Evolutionary conservation across 2,329 filamentous ascomycete species (phyloP), one percentile per base, ranked within the genome.

Genomic region (Neonectria magnoliae): DNA sequence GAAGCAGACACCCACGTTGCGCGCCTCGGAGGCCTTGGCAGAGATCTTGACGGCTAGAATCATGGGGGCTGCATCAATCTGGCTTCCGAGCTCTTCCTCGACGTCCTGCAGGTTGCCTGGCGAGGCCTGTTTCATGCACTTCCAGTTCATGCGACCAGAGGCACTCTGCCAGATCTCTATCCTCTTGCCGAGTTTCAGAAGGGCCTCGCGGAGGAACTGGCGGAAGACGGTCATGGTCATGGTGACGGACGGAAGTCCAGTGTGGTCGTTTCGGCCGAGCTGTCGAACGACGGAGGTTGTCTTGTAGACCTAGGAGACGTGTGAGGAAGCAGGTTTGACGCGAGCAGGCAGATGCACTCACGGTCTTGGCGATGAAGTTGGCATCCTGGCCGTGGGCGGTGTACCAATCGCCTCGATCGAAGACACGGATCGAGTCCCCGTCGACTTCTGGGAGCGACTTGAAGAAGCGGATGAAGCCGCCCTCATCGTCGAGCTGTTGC

Each of bases 41-140:
- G 92, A 92, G 25, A 98, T 90, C 79, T 98, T 98, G 76, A 99
- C 93, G 0, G 96, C 93, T 42, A 99, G 85, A 51, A 99, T 98
- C 78, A 98, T 97, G 16, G 96, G 97, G 0, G 96, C 93, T 2
- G 92, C 90, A 71, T 98, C 94, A 59, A 97, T 88, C 71, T 94
- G 90, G 41, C 91, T 86, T 11, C 94, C 95, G 0, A 99, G 85
- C 68, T 99, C 96, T 59, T 99, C 96, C 78, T 99, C 96, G 22
- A 99, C 92, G 75, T 98, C 95, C 79, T 99, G 96, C 25, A 99
- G 81, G 78, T 99, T 99, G 27, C 96, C 97, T 0, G 96, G 96
- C 5, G 95, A 98, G 5, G 96, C 94, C 77, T 96, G 91, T 80
- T 98, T 98, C 65, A 85, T 85, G 66, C 97, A 84, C 77, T 96